Conservation (phyloP, 2,329 filamentous ascomycete genomes). For the Arthrobotrys musiformis region DNA sequence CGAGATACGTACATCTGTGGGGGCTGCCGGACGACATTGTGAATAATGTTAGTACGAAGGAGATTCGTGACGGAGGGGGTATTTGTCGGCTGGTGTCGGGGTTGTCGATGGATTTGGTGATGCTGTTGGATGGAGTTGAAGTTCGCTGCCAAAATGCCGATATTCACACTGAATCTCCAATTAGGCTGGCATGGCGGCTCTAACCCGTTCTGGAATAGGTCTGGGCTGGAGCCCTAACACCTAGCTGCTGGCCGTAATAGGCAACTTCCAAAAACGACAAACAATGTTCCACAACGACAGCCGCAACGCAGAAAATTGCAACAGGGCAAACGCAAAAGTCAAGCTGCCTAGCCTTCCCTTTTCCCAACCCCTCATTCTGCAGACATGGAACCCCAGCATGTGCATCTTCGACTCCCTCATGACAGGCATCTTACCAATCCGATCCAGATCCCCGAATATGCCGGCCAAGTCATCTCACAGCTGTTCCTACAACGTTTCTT, state of each 20-base stretch:
- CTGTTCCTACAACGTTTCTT: conserved; percentile 10
- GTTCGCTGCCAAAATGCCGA: conserved; percentile 52
- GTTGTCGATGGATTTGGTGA: conserved; percentile 53
- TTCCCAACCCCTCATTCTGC: neutral
- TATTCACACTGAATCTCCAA: conserved; percentile 55
- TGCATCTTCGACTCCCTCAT: conserved; percentile 24
- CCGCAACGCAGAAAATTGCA: conserved; percentile 34
- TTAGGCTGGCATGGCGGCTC: conserved; percentile 6
- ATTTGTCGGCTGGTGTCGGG: conserved; percentile 46
- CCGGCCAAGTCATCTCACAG: conserved; percentile 55
- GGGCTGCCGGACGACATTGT: conserved; percentile 89
- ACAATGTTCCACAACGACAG: conserved; percentile 17
- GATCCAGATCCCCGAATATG: conserved; percentile 25
- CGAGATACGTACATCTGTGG: conserved; percentile 80
- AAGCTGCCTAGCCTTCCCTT: too few relatives aligned
- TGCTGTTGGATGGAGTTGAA: conserved; percentile 51
- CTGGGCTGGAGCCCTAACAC: conserved; percentile 55
- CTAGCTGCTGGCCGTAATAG: neutral
- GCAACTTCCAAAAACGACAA: conserved; percentile 22
- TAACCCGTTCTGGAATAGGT: conserved; percentile 35
- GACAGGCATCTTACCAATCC: conserved; percentile 13
- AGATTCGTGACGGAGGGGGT: conserved; percentile 36
- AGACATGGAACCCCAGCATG: conserved; percentile 13
- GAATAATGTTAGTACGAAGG: conserved; percentile 64
- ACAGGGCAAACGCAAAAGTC: conserved; percentile 38